Conservation (phyloP, 768 basidiomycete genomes). For the Mycena latifolia region DNA sequence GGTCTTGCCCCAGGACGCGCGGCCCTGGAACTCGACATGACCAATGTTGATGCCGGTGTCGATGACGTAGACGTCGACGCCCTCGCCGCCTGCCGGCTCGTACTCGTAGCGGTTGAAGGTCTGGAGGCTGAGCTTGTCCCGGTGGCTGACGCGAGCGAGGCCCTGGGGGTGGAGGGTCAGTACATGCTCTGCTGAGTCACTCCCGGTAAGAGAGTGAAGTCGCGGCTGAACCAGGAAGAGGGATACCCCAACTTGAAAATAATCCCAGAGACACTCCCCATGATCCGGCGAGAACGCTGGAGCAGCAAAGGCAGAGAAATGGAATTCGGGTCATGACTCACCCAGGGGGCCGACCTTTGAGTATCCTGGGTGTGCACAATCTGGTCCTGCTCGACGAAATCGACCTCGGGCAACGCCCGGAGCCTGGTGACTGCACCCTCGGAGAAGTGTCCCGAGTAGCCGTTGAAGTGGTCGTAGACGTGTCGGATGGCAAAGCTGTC, state of each 20-base stretch:
- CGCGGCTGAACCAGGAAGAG: no score
- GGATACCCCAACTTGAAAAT: no score
- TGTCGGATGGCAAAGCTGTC: conserved; percentile 72
- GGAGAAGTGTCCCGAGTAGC: conserved; percentile 88
- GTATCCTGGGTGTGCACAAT: conserved; percentile 80
- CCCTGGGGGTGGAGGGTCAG: conserved; percentile 68
- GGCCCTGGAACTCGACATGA: conserved; percentile 90
- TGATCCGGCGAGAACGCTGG: no score
- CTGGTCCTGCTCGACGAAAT: conserved; percentile 94
- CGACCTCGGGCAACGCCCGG: conserved; percentile 89
- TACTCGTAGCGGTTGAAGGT: conserved; percentile 91
- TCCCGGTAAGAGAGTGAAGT: no score
- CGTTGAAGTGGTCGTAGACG: conserved; percentile 81
- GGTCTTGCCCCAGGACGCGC: conserved; percentile 94
- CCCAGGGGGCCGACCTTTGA: conserved; percentile 89
- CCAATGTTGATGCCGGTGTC: conserved; percentile 92
- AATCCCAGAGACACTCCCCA: no score
- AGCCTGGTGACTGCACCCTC: conserved; percentile 78
- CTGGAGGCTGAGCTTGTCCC: conserved; percentile 75
- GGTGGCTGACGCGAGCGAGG: conserved; percentile 94
- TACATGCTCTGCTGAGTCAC: neutral
- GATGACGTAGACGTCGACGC: conserved; percentile 92
- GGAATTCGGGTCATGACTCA: conserved; percentile 52
- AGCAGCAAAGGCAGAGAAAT: no score
- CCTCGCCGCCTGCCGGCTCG: conserved; percentile 80